Base-by-base conservation (phyloP, 768 basidiomycete species). In the Roridomyces roridus region DNA sequence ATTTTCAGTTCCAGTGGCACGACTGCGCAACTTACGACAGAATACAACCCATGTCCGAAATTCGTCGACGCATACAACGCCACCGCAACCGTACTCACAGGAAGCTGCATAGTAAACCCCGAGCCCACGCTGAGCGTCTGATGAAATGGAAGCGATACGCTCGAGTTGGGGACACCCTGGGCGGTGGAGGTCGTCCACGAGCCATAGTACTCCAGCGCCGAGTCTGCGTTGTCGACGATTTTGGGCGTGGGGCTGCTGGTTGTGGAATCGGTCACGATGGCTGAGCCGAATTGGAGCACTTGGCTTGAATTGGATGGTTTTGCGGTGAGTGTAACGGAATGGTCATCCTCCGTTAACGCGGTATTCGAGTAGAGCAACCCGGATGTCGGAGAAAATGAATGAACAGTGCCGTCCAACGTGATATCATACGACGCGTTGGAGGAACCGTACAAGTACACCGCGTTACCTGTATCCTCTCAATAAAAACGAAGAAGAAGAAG, bases 121-220 rank as follows among this genome's bases (percentile, higher is more conserved):
- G 45, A 18, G 18, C 57, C 57, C 2, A 9, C 31, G 9, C 23
- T 21, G 23, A 44, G 46, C 3, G 57, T 42, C 34, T 42, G 50
- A 48, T 59, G 57, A 20, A 59, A 53, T 28, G 57, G 57, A 1
- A 40, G 40, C 29, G 51, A 47, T 15, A 59, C 57, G 4, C 31
- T 36, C 3, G n/a, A n/a, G 21, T 59, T 59, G 3, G 57, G 57
- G 20, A 59, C 53, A 4, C 51, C 57, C 2, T 25, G 18, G 2
- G 53, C 40, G 14, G 57, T 48, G 24, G 9, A 23, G 20, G 9
- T 43, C 15, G 40, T 37, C 57, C 57, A 59, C 18, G 35, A 26
- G 15, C 57, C 57, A 3, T 24, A n/a, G 48, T 59, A 59, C 6
- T 24, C 4, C 17, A 59, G n/a, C 3, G 46, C 41, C 11, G 39